Evolutionary conservation across 768 basidiomycete genomes (phyloP), one percentile per base, ranked within the genome.

Genomic region (Boletus sensibilis): DNA sequence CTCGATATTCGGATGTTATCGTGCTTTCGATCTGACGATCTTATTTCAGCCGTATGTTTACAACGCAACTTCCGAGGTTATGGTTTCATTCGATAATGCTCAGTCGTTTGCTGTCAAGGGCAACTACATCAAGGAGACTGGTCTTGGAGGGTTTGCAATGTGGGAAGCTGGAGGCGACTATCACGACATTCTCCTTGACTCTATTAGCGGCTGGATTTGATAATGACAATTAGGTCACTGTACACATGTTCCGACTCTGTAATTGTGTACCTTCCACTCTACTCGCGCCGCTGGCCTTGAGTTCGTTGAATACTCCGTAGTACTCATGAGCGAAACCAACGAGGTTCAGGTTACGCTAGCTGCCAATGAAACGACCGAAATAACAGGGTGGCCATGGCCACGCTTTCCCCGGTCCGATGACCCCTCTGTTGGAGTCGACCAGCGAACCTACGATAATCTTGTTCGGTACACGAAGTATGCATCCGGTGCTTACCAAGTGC

Each of bases 131-230:
- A 76, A 77, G 48, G 56, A 68, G 14, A 68, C 69, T 12, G 80
- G 79, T 7, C 70, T 91, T n/a, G 75, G 72, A 55, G 89, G 88
- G 4, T 90, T 90, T 68, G 74, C 83, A 1, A 81, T 86, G 71
- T 90, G 87, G 87, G 85, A 90, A 65, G 79, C 85, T 44, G 85
- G 81, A 31, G 85, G 85, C 5, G 89, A 89, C 65, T 77, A 71
- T 48, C 59, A 83, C n/a, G 77, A 88, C 62, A 76, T 80, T 20
- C 74, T 90, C 42, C 73, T 90, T 4, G 76, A 87, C 67, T 75
- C 88, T 6, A 86, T 89, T 29, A 62, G 59, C 58, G 0, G 53
- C 50, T 31, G 65, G 62, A 23, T 52, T 56, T 40, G 50, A 40
- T 25, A 43, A 9, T 39, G 25, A 37, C 50, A 35, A 12, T 25